Evolutionary conservation across 768 basidiomycete genomes (phyloP).

Genomic region (Kwoniella sp.): DNA sequence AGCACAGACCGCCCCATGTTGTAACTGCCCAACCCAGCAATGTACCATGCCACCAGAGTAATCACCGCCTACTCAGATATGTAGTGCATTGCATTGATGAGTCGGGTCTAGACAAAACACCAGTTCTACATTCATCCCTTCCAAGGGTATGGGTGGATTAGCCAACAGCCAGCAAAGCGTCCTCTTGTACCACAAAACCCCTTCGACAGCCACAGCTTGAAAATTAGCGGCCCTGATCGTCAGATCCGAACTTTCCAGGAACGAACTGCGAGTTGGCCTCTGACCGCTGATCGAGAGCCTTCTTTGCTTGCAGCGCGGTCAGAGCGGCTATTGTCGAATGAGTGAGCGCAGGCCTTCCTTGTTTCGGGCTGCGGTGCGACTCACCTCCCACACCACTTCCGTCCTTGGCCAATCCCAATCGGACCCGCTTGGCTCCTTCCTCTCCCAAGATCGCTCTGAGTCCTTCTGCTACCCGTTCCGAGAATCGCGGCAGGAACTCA

Average conservation of each 20-base stretch:
- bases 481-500: conserved; percentile 86
- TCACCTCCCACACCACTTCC: conserved; percentile 95
- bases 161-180: too few species aligned
- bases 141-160: too few species aligned
- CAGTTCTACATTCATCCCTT: too few species aligned
- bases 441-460: conserved; percentile 71
- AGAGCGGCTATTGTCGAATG: conserved; percentile 63
- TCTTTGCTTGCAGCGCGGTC: conserved; percentile 76
- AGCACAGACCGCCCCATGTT: too few species aligned
- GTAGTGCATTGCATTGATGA: too few species aligned
- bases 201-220: too few species aligned
- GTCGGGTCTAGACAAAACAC: too few species aligned
- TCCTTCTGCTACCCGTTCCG: conserved; percentile 67
- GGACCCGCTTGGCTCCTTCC: conserved; percentile 71
- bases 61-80: too few species aligned
- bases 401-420: conserved; percentile 91
- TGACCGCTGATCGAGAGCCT: conserved; percentile 48
- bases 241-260: conserved; percentile 7
- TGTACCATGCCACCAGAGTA: too few species aligned
- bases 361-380: conserved; percentile 37
- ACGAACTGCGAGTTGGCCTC: conserved; percentile 8
- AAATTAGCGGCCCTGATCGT: neutral
- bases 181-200: too few species aligned
- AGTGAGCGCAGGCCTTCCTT: neutral
- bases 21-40: too few species aligned